A percentile compares a stretch with the other conserved stretches of the same genome.
Conservation (phyloP, 2,329 filamentous ascomycete species). For the Colletotrichum sp. region DNA sequence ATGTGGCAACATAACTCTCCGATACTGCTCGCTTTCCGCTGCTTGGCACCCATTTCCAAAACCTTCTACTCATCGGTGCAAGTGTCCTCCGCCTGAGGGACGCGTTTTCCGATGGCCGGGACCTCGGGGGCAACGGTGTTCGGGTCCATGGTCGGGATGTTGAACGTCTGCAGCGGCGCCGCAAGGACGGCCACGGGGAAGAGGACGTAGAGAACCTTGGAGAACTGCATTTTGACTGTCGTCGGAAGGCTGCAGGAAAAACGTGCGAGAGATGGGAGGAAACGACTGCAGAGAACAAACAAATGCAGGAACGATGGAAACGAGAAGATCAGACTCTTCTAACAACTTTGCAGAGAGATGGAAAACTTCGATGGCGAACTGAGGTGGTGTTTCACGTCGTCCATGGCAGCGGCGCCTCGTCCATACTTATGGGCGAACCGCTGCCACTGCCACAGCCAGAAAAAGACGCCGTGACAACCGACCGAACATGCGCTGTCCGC, state of each 20-base stretch:
- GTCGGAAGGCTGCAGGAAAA: neutral
- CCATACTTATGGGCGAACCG: slow-evolving; percentile 17
- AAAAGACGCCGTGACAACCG: neutral
- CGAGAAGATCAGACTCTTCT: neutral
- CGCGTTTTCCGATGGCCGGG: slow-evolving; percentile 10
- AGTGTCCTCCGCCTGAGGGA: slow-evolving; percentile 2
- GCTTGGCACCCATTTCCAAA: neutral
- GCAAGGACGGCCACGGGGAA: slow-evolving; percentile 25
- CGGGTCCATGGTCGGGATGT: slow-evolving; percentile 12
- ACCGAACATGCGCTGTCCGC: slow-evolving; percentile 8
- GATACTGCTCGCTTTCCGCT: neutral
- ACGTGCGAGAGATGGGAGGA: neutral
- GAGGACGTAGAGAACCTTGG: slow-evolving; percentile 22
- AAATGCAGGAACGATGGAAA: neutral
- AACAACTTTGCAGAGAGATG: neutral
- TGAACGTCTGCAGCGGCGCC: slow-evolving; percentile 22
- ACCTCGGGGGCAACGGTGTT: slow-evolving; percentile 13
- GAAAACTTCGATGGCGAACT: neutral
- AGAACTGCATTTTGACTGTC: slow-evolving; percentile 26
- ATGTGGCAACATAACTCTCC: neutral
- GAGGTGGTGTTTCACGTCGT: slow-evolving; percentile 4
- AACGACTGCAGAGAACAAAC: neutral
- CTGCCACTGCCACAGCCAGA: neutral
- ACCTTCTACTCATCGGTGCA: neutral
- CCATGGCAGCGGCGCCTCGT: neutral